phyloP scores from a whole-genome alignment of 768 basidiomycete species.

The Tricholomella constricta region DNA sequence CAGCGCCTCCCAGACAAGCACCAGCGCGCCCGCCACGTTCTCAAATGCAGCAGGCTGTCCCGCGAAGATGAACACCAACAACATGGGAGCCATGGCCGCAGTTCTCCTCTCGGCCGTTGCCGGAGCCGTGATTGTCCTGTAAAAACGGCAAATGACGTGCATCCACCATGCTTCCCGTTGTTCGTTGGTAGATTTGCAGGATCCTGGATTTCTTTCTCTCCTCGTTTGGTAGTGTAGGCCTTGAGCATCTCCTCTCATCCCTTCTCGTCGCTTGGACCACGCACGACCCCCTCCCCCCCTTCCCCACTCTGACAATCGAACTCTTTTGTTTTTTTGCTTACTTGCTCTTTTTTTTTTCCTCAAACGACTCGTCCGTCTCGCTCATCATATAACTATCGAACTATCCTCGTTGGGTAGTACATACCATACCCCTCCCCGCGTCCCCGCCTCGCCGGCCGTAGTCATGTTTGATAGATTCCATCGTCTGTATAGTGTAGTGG shows the following conservation, averaged over 20 bases:
- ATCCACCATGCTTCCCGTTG: neutral
- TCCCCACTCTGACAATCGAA: neutral
- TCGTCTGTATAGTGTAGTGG: constrained; percentile 24
- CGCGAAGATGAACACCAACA: constrained; percentile 32
- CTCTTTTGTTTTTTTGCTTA: too few species aligned
- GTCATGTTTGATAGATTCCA: constrained; percentile 1
- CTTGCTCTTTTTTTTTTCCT: neutral
- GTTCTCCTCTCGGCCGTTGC: constrained; percentile 47
- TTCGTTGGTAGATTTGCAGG: neutral
- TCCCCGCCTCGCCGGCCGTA: neutral
- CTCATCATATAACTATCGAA: neutral
- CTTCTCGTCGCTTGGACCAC: neutral
- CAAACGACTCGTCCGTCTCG: neutral
- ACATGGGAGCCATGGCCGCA: constrained; percentile 34
- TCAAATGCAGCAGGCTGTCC: constrained; percentile 30
- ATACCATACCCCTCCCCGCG: neutral
- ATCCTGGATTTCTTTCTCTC: neutral
- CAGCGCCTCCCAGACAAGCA: constrained; percentile 7
- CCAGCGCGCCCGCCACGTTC: constrained; percentile 17
- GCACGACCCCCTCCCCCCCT: neutral
- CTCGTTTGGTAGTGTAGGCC: neutral
- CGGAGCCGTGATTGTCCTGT: constrained; percentile 45
- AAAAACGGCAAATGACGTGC: neutral
- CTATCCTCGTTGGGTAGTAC: neutral
- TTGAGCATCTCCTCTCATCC: neutral